A percentile compares a stretch with the other conserved stretches of the same genome.
These are phyloP conservation scores for Fomitopsis serialis DNA, from an alignment of 768 basidiomycete species.

Conservation along the genomic window DNA sequence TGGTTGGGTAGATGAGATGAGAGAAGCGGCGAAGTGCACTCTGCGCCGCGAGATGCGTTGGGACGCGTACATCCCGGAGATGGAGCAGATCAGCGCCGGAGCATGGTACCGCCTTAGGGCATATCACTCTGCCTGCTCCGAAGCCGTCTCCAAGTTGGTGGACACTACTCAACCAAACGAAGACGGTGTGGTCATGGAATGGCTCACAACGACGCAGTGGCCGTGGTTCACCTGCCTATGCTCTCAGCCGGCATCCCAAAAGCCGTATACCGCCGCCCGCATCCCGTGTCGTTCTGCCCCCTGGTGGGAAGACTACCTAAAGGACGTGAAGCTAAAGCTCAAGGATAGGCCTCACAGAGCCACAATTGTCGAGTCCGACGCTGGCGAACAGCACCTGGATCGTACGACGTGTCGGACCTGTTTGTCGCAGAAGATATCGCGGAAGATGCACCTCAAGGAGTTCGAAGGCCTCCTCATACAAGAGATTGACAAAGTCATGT, in stretches of 20 bases:
- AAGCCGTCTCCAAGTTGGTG: neutral
- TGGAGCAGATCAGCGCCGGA: conserved; percentile 4
- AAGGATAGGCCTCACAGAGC: neutral
- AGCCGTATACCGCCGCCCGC: neutral
- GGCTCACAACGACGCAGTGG: neutral
- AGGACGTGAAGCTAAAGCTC: neutral
- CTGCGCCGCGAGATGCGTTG: neutral
- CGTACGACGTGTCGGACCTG: neutral
- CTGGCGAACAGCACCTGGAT: neutral
- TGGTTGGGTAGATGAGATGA: conserved; percentile 3
- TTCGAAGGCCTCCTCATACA: neutral
- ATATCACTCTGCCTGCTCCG: neutral
- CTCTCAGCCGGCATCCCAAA: neutral
- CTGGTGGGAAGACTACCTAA: neutral
- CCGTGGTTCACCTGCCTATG: neutral
- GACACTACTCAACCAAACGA: neutral
- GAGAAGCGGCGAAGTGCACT: neutral
- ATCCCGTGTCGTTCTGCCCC: neutral
- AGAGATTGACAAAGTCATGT: neutral
- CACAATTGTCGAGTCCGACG: neutral
- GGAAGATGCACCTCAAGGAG: neutral
- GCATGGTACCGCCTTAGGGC: conserved; percentile 4
- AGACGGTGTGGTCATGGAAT: neutral
- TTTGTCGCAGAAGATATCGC: neutral
- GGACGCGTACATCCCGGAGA: neutral